Evolutionary conservation across 352 stramenopile genomes (phyloP).

Genomic region (Globisporangium rhizosaccharum): DNA sequence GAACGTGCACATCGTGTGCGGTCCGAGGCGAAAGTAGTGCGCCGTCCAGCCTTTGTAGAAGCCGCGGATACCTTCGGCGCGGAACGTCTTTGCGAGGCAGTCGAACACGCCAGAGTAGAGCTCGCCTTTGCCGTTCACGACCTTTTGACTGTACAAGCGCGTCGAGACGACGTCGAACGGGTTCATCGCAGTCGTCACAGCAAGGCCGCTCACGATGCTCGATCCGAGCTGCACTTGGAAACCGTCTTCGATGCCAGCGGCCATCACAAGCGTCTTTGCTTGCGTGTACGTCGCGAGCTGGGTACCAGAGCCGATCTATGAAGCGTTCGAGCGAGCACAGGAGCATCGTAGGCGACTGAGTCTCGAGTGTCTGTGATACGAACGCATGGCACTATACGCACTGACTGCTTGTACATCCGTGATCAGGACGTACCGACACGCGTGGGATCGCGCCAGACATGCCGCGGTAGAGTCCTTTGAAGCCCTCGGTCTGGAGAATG

Average conservation of each 20-base stretch:
- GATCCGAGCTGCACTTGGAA: constrained; percentile 73
- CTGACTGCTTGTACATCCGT: background rate
- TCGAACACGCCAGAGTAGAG: constrained; percentile 74
- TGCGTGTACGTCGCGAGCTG: constrained; percentile 83
- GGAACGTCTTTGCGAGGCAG: constrained; percentile 77
- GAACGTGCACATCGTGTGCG: constrained; percentile 85
- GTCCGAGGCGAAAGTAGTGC: constrained; percentile 83
- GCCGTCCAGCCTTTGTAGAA: constrained; percentile 88
- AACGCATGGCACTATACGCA: background rate
- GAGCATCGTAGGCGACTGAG: too few relatives aligned
- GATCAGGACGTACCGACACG: constrained; percentile 46
- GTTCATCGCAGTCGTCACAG: constrained; percentile 85
- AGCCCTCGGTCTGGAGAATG: constrained; percentile 65
- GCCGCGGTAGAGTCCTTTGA: constrained; percentile 67
- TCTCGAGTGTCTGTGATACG: too few relatives aligned
- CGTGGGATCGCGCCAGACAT: constrained; percentile 69
- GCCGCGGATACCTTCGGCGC: constrained; percentile 64
- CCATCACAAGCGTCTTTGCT: constrained; percentile 77
- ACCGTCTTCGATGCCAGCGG: constrained; percentile 66
- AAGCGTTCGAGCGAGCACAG: background rate
- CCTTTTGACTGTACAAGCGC: constrained; percentile 83
- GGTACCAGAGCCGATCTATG: constrained; percentile 74
- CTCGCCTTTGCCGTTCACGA: constrained; percentile 80
- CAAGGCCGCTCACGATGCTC: constrained; percentile 73
- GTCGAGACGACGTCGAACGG: constrained; percentile 86